These are phyloP conservation scores for Trametes punicea DNA, from an alignment of 768 basidiomycete species.

Conservation along the genomic window DNA sequence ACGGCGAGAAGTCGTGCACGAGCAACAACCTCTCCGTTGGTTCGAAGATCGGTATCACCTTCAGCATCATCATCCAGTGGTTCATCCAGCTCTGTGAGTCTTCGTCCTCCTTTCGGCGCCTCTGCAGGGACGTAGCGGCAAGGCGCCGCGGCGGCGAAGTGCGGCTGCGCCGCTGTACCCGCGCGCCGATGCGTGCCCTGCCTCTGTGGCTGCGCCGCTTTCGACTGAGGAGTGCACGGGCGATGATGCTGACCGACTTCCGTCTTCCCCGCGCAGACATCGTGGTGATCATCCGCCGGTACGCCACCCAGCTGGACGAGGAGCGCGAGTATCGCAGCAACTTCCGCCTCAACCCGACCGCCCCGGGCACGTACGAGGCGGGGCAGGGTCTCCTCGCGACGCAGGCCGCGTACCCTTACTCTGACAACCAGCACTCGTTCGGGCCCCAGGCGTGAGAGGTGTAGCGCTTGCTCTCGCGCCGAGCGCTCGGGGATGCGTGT, in stretches of 20 bases:
- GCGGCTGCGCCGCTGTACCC: neutral
- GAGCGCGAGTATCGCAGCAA: slow-evolving; percentile 25
- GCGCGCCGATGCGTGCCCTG: neutral
- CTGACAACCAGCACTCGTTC: slow-evolving; percentile 25
- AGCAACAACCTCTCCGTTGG: slow-evolving; percentile 19
- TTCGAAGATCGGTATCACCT: slow-evolving; percentile 25
- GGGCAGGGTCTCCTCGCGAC: slow-evolving; percentile 29
- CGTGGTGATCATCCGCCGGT: slow-evolving; percentile 27
- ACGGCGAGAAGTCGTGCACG: slow-evolving; percentile 13
- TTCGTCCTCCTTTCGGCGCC: neutral
- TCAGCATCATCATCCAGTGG: slow-evolving; percentile 19
- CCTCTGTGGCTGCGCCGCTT: neutral
- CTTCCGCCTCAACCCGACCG: slow-evolving; percentile 17
- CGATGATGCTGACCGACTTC: slow-evolving; percentile 12
- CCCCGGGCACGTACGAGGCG: slow-evolving; percentile 25
- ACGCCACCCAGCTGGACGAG: slow-evolving; percentile 30
- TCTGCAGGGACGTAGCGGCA: neutral
- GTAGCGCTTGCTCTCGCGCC: neutral
- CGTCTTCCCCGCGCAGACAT: slow-evolving; percentile 21
- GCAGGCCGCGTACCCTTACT: slow-evolving; percentile 27
- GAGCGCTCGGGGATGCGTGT: neutral
- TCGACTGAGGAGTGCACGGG: slow-evolving; percentile 1
- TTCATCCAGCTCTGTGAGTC: slow-evolving; percentile 27
- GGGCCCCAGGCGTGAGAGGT: slow-evolving; percentile 12
- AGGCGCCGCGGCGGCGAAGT: neutral